Evolutionary conservation across 2,329 filamentous ascomycete species (phyloP).

Genomic region (Seiridium cupressi): DNA sequence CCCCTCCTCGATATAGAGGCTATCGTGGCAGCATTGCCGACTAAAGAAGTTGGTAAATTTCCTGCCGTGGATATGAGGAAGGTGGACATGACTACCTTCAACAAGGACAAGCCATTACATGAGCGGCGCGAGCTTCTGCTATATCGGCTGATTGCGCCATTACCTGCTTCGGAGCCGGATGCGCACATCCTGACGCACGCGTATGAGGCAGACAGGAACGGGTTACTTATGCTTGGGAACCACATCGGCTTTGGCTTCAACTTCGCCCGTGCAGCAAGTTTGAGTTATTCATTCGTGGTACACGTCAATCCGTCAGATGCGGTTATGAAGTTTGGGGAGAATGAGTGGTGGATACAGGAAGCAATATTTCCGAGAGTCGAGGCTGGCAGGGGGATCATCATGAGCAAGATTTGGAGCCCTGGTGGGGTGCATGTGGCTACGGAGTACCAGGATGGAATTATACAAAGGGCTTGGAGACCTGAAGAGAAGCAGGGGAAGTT

Average conservation of each 20-base stretch:
- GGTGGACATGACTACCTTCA: slow-evolving; percentile 49
- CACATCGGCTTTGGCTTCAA: slow-evolving; percentile 44
- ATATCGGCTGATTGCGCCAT: slow-evolving; percentile 45
- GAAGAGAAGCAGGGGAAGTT: slow-evolving; percentile 21
- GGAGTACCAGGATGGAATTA: slow-evolving; percentile 52
- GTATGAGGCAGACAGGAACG: slow-evolving; percentile 53
- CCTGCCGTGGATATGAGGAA: slow-evolving; percentile 53
- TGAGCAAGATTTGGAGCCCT: slow-evolving; percentile 54
- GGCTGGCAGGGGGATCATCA: slow-evolving; percentile 44
- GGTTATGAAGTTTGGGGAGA: slow-evolving; percentile 38
- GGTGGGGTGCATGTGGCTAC: slow-evolving; percentile 51
- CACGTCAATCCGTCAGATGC: slow-evolving; percentile 48
- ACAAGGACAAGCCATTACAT: slow-evolving; percentile 36
- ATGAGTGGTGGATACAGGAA: slow-evolving; percentile 55
- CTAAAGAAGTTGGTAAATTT: slow-evolving; percentile 39
- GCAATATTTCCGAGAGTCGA: slow-evolving; percentile 44
- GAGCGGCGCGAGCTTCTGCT: slow-evolving; percentile 48
- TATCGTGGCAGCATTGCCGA: slow-evolving; percentile 33
- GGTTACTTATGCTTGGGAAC: slow-evolving; percentile 49
- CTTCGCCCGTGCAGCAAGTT: slow-evolving; percentile 39
- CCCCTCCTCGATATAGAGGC: slow-evolving; percentile 45
- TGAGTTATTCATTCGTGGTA: slow-evolving; percentile 52
- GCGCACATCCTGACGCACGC: slow-evolving; percentile 48
- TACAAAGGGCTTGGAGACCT: slow-evolving; percentile 26
- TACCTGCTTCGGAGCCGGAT: slow-evolving; percentile 39